Evolutionary conservation across 1,284 basidiomycete genomes (phyloP), one percentile per base, ranked within the genome.

Genomic region (Apiotrichum akiyoshidainum): DNA sequence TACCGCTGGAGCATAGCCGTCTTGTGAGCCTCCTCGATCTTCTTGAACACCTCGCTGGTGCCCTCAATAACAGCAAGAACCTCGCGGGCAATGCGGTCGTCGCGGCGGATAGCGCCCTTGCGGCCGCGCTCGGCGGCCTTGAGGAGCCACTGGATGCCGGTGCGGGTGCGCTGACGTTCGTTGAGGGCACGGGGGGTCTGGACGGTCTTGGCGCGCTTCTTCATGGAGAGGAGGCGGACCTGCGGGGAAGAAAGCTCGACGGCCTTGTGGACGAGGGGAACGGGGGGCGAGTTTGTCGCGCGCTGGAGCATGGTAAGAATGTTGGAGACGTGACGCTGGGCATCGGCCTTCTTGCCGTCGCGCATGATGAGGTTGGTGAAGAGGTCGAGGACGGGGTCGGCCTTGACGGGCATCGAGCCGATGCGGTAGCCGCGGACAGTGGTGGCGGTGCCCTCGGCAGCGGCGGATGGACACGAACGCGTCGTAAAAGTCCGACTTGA

Each of bases 1-100:
- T 64, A 91, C 89, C 92, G 86, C 76, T 90, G 90, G 39, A 88
- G 81, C 81, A 87, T 88, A 1, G 87, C 92, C 41, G 83, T 69
- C 67, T 81, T 83, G 73, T 94, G 92, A 53, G 84, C 73, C 55
- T 84, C 80, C 65, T 78, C 79, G 76, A 90, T 85, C 66, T 81
- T 82, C 66, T 82, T 79, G 59, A 87, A 79, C 37, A 82, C 82
- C 35, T 80, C 80, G 51, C 82, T 84, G 35, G 77, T 76, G 4
- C 86, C 87, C 67, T 86, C 83, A 5, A 92, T 65, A 22, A 89
- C 82, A 0, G 80, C 81, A 42, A 92, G 81, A 34, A 91, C 76
- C 78, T 92, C 89, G 70, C 85, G 81, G 44, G 90, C 90, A 59
- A 92, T 74, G 57, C 89, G 80, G 69, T 87, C 84, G 65, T 85